phyloP scores from a whole-genome alignment of 768 basidiomycete species.

The Tricholoma flavovirens region DNA sequence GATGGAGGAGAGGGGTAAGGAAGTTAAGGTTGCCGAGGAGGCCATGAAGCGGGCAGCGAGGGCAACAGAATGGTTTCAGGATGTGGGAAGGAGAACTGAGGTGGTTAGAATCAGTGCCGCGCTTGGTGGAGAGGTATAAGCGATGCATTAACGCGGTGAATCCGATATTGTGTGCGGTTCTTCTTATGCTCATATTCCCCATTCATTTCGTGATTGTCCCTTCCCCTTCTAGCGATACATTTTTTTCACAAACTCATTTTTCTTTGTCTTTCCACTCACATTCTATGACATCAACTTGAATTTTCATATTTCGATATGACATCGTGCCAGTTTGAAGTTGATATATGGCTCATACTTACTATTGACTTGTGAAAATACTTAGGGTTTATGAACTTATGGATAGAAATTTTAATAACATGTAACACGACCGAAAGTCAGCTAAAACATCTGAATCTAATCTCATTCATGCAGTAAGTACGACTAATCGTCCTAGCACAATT shows the following conservation, averaged over 20 bases:
- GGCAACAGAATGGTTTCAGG: conserved; percentile 70
- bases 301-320: not conserved
- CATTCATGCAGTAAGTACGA: too few relatives aligned
- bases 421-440: too few relatives aligned
- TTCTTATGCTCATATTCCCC: not conserved
- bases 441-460: too few relatives aligned
- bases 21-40: conserved; percentile 75
- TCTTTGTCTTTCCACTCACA: not conserved
- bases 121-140: conserved; percentile 6
- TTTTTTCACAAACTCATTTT: not conserved
- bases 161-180: not conserved
- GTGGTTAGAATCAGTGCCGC: conserved; percentile 32
- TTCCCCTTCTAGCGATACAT: not conserved
- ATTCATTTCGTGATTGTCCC: not conserved
- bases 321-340: not conserved
- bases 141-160: conserved; percentile 8
- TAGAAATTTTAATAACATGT: too few relatives aligned
- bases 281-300: too few relatives aligned
- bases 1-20: conserved; percentile 72
- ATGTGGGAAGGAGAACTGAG: conserved; percentile 42
- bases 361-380: too few relatives aligned
- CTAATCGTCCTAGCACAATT: too few relatives aligned
- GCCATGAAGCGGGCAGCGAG: conserved; percentile 59
- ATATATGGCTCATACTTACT: too few relatives aligned
- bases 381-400: too few relatives aligned